A percentile compares a stretch with the other conserved stretches of the same genome.
phyloP scores from a whole-genome alignment of 2,329 filamentous ascomycete genomes.

The Aspergillus chevalieri region DNA sequence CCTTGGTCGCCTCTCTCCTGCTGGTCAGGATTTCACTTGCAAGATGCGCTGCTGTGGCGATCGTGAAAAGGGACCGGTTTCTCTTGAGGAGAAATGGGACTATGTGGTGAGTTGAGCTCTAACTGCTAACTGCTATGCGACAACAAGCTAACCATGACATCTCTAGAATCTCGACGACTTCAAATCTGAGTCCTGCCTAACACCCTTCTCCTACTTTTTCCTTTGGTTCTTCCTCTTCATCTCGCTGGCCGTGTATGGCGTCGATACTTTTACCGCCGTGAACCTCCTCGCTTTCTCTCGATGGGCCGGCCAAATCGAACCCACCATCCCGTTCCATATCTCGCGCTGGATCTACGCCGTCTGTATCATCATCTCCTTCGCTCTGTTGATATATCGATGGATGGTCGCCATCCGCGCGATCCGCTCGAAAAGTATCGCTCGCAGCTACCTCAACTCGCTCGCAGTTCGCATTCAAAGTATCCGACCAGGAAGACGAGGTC shows the following conservation, averaged over 20 bases:
- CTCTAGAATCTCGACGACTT: conserved; percentile 63
- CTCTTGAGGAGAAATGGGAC: conserved; percentile 87
- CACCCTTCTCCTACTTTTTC: conserved; percentile 74
- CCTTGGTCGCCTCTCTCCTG: conserved; percentile 12
- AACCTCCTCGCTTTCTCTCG: conserved; percentile 83
- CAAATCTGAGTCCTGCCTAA: conserved; percentile 70
- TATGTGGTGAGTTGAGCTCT: conserved; percentile 62
- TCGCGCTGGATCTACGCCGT: conserved; percentile 93
- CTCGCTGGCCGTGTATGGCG: conserved; percentile 76
- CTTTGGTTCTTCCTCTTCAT: conserved; percentile 74
- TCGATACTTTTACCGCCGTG: conserved; percentile 89
- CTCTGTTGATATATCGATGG: conserved; percentile 75
- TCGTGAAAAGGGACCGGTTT: conserved; percentile 57
- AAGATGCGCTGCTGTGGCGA: conserved; percentile 63
- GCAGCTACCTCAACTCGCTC: conserved; percentile 83
- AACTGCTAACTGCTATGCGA: conserved; percentile 1
- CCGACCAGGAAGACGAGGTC: conserved; percentile 60
- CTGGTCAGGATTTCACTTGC: conserved; percentile 20
- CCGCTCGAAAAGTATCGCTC: conserved; percentile 74
- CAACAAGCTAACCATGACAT: conserved; percentile 1
- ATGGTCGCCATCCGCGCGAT: conserved; percentile 75
- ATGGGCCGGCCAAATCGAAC: conserved; percentile 80
- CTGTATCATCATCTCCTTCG: conserved; percentile 85
- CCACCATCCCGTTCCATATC: conserved; percentile 67
- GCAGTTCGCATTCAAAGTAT: conserved; percentile 80